These are phyloP conservation scores for Tetradesmus obliquus DNA, from an alignment of 139 green algal genomes.

Conservation along the genomic window DNA sequence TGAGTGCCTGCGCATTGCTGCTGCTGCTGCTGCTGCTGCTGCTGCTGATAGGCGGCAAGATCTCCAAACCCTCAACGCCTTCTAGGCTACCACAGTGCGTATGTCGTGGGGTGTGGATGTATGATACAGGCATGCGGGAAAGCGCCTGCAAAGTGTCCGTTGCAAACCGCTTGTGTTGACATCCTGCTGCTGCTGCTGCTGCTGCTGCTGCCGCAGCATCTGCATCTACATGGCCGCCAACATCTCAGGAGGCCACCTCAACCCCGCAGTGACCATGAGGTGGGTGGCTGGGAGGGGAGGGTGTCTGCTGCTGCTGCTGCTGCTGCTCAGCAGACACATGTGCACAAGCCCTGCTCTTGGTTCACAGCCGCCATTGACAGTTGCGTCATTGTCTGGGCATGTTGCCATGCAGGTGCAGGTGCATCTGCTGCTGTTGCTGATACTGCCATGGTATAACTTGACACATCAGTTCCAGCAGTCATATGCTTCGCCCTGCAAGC, in stretches of 20 bases:
- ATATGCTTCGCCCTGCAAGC: background rate
- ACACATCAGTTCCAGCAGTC: background rate
- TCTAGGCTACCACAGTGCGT: too few relatives aligned
- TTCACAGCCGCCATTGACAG: too few relatives aligned
- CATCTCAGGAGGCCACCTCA: conserved; percentile 20
- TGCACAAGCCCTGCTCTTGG: too few relatives aligned
- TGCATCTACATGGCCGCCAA: conserved; percentile 42
- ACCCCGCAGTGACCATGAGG: background rate
- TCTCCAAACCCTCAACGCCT: background rate
- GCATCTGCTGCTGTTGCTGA: conserved; percentile 11
- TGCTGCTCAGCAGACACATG: background rate
- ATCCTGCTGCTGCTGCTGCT: background rate
- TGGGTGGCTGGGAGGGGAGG: background rate
- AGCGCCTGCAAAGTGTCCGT: too few relatives aligned
- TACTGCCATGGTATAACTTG: background rate
- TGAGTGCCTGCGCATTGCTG: background rate
- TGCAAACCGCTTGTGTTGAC: too few relatives aligned
- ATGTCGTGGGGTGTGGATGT: too few relatives aligned
- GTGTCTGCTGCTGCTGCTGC: background rate
- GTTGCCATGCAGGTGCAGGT: too few relatives aligned
- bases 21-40: conserved; percentile 5
- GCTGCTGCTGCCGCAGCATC: background rate
- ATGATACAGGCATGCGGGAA: too few relatives aligned
- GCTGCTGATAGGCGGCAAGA: conserved; percentile 26
- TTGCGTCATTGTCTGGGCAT: too few relatives aligned